Evolutionary conservation across 2,329 filamentous ascomycete species (phyloP).

Genomic region (Acrocalymma vagum): DNA sequence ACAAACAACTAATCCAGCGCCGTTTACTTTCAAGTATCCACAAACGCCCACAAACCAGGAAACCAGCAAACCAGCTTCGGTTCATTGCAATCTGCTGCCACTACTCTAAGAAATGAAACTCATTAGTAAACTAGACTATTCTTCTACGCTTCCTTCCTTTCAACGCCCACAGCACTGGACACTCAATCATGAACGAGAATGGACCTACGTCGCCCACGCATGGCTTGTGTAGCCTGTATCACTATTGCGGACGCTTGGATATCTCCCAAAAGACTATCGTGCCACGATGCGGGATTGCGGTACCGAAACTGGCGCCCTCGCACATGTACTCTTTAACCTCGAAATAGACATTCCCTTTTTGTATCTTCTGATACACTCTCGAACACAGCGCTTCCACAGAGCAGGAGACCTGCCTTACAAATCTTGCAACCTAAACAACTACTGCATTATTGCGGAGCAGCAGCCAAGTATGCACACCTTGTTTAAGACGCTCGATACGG

Average conservation of each 20-base stretch:
- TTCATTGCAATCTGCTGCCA: conserved; percentile 15
- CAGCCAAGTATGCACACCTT: too few relatives aligned
- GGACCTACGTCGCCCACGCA: conserved; percentile 20
- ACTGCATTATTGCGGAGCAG: conserved; percentile 4
- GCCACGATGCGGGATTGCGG: conserved; percentile 23
- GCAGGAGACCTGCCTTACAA: conserved; percentile 10
- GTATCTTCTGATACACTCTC: neutral
- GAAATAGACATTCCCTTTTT: neutral
- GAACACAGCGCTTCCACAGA: neutral
- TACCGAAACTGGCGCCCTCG: conserved; percentile 14
- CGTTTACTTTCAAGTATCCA: conserved; percentile 3
- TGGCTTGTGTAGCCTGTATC: conserved; percentile 24
- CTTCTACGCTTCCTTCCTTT: conserved; percentile 16
- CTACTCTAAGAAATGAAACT: conserved; percentile 20
- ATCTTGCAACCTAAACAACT: conserved; percentile 15
- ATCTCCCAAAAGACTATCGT: conserved; percentile 12
- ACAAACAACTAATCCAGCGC: conserved; percentile 10
- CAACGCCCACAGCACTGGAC: conserved; percentile 24
- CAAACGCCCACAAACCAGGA: conserved; percentile 10
- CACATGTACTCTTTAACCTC: conserved; percentile 8
- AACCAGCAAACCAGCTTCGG: conserved; percentile 10
- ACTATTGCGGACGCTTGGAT: conserved; percentile 16
- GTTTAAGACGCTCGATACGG: conserved; percentile 17
- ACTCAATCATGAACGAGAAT: conserved; percentile 20
- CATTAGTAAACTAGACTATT: too few relatives aligned